Percentiles rank a stretch among this genome's conserved stretches.
phyloP scores from a whole-genome alignment of 2,329 filamentous ascomycete genomes.

The Calonectria naviculata region DNA sequence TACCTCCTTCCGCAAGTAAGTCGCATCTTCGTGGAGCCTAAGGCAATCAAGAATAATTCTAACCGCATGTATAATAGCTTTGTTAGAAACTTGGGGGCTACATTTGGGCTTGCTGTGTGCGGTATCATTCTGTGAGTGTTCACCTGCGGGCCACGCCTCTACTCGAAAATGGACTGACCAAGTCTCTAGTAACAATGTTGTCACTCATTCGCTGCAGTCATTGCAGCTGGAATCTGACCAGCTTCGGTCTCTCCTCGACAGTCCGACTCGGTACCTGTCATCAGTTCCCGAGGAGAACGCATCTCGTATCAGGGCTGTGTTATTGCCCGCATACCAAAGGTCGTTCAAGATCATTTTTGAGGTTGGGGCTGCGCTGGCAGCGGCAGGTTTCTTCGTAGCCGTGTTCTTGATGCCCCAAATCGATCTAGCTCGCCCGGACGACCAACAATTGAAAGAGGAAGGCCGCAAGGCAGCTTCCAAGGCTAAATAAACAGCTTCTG shows the following conservation, averaged over 20 bases:
- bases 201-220: constrained; percentile 42
- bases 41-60: neutral
- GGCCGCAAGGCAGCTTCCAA: neutral
- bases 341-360: constrained; percentile 53
- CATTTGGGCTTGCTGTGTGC: constrained; percentile 52
- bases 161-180: neutral
- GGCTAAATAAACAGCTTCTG: neutral
- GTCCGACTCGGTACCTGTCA: neutral
- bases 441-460: neutral
- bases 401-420: constrained; percentile 54
- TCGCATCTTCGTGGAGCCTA: neutral
- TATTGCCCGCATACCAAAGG: constrained; percentile 50
- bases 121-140: constrained; percentile 48
- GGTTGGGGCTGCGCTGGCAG: constrained; percentile 48
- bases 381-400: constrained; percentile 49
- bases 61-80: constrained; percentile 42
- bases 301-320: constrained; percentile 29
- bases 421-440: constrained; percentile 36
- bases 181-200: constrained; percentile 49
- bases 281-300: neutral
- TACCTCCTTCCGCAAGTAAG: constrained; percentile 56
- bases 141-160: neutral
- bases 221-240: constrained; percentile 44
- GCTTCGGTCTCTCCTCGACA: constrained; percentile 27
- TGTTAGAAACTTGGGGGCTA: constrained; percentile 52